These are phyloP conservation scores for Plasmodium gonderi DNA, from an alignment of 169 alveolate species.

Conservation along the genomic window DNA sequence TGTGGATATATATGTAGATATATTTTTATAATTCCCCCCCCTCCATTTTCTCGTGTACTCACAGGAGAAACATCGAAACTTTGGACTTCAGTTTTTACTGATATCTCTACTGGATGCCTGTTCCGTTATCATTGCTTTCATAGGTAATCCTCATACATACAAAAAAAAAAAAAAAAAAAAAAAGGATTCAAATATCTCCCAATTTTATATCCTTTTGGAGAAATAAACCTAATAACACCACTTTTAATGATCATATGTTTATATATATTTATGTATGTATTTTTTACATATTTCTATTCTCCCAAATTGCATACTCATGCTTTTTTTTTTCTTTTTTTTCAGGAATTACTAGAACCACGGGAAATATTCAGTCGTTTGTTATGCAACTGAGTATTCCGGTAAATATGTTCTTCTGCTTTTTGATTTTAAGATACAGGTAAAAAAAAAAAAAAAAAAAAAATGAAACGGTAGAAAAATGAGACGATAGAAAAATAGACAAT, in stretches of 20 bases:
- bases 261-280: neutral
- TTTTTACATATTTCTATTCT: too few species aligned
- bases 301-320: neutral
- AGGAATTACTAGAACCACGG: slow-evolving; percentile 67
- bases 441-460: neutral
- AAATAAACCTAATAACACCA: too few species aligned
- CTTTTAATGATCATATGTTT: neutral
- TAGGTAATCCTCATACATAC: slow-evolving; percentile 22
- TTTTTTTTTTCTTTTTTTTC: neutral
- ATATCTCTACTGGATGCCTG: slow-evolving; percentile 30
- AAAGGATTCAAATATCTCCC: too few species aligned
- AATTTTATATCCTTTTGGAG: too few species aligned
- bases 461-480: too few species aligned
- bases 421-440: slow-evolving; percentile 45
- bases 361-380: slow-evolving; percentile 58
- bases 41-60: neutral
- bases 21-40: neutral
- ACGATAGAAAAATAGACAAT: too few species aligned
- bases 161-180: too few species aligned
- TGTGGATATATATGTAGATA: too few species aligned
- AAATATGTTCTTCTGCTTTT: slow-evolving; percentile 54
- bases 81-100: neutral
- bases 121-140: slow-evolving; percentile 30
- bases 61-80: slow-evolving; percentile 19
- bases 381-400: slow-evolving; percentile 45